Evolutionary conservation across 1,139 yeast genomes (phyloP).

Genomic region (Nadsonia starkeyi-henricii): DNA sequence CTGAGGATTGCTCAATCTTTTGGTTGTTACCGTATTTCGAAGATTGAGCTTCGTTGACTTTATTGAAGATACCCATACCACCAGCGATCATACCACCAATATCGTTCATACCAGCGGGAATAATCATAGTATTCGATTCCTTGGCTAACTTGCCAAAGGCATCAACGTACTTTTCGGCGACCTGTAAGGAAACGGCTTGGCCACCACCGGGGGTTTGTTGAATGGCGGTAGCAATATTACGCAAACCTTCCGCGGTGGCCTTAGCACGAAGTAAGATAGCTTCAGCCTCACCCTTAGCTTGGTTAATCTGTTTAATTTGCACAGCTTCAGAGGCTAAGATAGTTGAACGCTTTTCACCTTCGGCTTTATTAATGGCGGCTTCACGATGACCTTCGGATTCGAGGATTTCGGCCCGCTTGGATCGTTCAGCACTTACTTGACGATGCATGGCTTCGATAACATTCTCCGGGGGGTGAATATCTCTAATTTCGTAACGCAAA

Average conservation of each 20-base stretch:
- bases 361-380: constrained; percentile 67
- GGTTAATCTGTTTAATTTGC: constrained; percentile 53
- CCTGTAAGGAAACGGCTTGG: constrained; percentile 64
- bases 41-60: constrained; percentile 23
- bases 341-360: constrained; percentile 58
- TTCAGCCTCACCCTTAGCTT: constrained; percentile 62
- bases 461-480: constrained; percentile 74
- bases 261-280: constrained; percentile 53
- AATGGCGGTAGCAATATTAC: constrained; percentile 52
- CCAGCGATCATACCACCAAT: constrained; percentile 63
- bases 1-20: too few species aligned
- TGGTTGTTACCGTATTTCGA: too few species aligned
- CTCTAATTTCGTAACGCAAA: constrained; percentile 74
- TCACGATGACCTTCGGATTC: constrained; percentile 79
- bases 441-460: constrained; percentile 89
- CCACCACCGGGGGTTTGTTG: constrained; percentile 53
- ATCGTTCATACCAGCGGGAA: constrained; percentile 67
- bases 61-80: constrained; percentile 59
- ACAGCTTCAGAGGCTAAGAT: constrained; percentile 61
- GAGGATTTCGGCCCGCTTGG: constrained; percentile 74
- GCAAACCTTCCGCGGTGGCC: constrained; percentile 65
- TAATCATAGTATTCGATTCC: constrained; percentile 62
- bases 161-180: constrained; percentile 73
- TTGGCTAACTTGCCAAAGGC: constrained; percentile 75
- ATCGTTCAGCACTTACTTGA: constrained; percentile 76